Percentiles rank a stretch among this genome's conserved stretches.
Conservation (phyloP, 768 basidiomycete species). For the Trametes gibbosa region DNA sequence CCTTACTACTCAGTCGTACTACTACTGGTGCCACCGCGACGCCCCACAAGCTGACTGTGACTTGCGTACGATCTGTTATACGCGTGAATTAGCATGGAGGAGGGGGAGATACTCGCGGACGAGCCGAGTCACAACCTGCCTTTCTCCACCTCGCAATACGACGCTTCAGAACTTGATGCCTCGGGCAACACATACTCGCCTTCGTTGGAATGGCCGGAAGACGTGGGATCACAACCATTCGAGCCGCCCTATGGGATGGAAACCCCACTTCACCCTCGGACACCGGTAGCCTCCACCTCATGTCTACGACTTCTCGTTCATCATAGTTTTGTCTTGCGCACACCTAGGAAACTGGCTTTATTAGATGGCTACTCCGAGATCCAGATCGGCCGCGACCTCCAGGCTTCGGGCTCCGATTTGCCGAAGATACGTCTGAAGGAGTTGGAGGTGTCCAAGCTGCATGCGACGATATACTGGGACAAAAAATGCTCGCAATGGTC, state of each 20-base stretch:
- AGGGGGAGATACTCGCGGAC: conserved; percentile 1
- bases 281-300: conserved; percentile 3
- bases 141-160: not conserved
- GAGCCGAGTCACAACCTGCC: not conserved
- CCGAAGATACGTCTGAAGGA: conserved; percentile 77
- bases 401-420: conserved; percentile 45
- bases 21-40: too few relatives aligned
- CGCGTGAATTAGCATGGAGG: too few relatives aligned
- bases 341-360: conserved; percentile 50
- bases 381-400: conserved; percentile 72
- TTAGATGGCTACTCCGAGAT: conserved; percentile 62
- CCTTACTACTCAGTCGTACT: too few relatives aligned
- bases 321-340: conserved; percentile 47
- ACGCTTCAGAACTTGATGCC: not conserved
- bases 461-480: conserved; percentile 77
- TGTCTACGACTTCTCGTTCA: conserved; percentile 41
- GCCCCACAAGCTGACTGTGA: too few relatives aligned
- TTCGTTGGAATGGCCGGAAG: conserved; percentile 60
- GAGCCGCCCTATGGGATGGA: not conserved
- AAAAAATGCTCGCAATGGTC: conserved; percentile 57
- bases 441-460: conserved; percentile 80
- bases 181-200: conserved; percentile 42
- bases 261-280: not conserved
- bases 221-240: conserved; percentile 10
- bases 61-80: too few relatives aligned